phyloP scores from a whole-genome alignment of 768 basidiomycete species.

The Lactarius hatsudake region DNA sequence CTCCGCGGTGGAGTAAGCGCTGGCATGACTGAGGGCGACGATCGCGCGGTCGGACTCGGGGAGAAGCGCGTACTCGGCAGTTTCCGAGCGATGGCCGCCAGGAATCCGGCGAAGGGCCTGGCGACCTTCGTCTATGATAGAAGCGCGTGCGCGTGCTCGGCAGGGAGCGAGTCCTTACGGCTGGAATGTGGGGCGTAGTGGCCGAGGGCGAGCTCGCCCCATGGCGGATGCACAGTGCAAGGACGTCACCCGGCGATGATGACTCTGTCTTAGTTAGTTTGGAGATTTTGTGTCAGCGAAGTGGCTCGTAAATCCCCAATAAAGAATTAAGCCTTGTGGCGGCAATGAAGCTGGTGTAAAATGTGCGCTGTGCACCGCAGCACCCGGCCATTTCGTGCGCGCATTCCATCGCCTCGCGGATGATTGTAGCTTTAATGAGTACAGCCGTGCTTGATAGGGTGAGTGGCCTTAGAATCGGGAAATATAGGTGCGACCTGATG shows the following conservation, averaged over 20 bases:
- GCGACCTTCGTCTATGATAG: constrained; percentile 6
- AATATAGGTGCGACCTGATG: constrained; percentile 8
- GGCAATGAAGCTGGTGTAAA: constrained; percentile 15
- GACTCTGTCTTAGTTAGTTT: constrained; percentile 9
- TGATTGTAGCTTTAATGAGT: constrained; percentile 17
- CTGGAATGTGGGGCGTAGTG: constrained; percentile 23
- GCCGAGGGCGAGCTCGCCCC: constrained; percentile 25
- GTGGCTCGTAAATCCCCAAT: background rate
- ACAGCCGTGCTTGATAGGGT: constrained; percentile 9
- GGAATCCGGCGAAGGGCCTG: background rate
- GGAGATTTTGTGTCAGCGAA: background rate
- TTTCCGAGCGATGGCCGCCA: constrained; percentile 20
- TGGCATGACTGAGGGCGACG: constrained; percentile 24
- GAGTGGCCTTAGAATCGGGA: background rate
- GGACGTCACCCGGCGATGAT: constrained; percentile 31
- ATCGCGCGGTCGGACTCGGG: constrained; percentile 23
- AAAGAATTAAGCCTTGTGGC: background rate
- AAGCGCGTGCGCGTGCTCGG: constrained; percentile 18
- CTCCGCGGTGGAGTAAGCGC: constrained; percentile 25
- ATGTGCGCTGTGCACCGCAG: constrained; percentile 24
- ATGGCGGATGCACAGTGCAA: constrained; percentile 29
- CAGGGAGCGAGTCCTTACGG: constrained; percentile 18
- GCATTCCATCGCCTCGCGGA: constrained; percentile 12
- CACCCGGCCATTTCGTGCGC: constrained; percentile 16
- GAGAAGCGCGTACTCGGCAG: constrained; percentile 23